Conservation (phyloP, 2,329 filamentous ascomycete genomes). For the Penicillium sumatraense region DNA sequence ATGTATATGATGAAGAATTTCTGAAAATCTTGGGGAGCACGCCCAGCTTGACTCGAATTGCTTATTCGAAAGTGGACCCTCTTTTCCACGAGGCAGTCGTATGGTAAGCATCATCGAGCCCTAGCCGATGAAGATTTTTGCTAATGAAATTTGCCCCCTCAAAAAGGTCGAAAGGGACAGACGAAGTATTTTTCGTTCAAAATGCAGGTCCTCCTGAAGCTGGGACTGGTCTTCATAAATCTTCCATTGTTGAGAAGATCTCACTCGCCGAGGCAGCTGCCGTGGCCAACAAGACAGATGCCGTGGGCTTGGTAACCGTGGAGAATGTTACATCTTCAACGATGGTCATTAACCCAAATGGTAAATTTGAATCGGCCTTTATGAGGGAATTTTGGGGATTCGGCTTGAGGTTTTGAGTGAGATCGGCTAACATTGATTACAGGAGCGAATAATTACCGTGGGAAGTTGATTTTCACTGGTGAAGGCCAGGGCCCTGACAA, state of each 20-base stretch:
- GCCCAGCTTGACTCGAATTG: slow-evolving; percentile 18
- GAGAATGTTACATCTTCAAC: slow-evolving; percentile 12
- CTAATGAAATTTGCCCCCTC: background rate
- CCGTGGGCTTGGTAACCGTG: slow-evolving; percentile 11
- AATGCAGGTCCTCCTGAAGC: slow-evolving; percentile 22
- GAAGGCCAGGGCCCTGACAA: slow-evolving; percentile 22
- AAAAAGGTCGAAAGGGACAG: slow-evolving; percentile 17
- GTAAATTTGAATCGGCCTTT: background rate
- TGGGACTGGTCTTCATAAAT: slow-evolving; percentile 17
- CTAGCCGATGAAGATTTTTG: background rate
- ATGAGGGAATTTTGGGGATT: background rate
- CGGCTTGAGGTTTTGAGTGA: background rate
- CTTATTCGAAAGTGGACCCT: slow-evolving; percentile 15
- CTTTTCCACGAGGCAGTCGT: slow-evolving; percentile 21
- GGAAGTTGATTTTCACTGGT: slow-evolving; percentile 17
- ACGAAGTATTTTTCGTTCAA: slow-evolving; percentile 26
- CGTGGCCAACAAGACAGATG: slow-evolving; percentile 17
- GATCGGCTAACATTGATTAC: background rate
- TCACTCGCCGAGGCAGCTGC: slow-evolving; percentile 19
- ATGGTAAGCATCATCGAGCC: slow-evolving; percentile 10
- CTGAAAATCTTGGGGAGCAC: slow-evolving; percentile 12
- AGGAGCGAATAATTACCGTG: slow-evolving; percentile 18
- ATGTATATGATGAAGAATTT: slow-evolving; percentile 21
- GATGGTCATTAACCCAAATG: slow-evolving; percentile 17
- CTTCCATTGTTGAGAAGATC: slow-evolving; percentile 19